A percentile compares a stretch with the other conserved stretches of the same genome.
phyloP scores from a whole-genome alignment of 2,329 filamentous ascomycete species.

The Metarhizium humberi region DNA sequence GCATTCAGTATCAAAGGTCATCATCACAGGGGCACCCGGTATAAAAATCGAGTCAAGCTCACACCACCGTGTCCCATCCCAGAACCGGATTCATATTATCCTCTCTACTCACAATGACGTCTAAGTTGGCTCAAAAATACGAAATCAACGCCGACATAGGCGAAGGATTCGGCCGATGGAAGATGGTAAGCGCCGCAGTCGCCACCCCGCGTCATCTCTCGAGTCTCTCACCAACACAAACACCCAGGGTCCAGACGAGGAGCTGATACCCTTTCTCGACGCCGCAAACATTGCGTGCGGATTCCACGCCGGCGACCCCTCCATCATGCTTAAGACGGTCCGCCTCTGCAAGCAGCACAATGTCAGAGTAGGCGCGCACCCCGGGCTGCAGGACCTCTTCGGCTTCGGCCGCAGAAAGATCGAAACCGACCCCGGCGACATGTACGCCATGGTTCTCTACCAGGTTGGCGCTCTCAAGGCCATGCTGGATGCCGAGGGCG shows the following conservation, averaged over 20 bases:
- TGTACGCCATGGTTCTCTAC: conserved; percentile 49
- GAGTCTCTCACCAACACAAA: background rate
- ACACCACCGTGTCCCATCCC: too few species aligned
- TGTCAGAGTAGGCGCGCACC: conserved; percentile 52
- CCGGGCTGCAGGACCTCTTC: conserved; percentile 54
- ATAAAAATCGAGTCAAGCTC: too few species aligned
- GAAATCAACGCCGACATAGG: conserved; percentile 43
- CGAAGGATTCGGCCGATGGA: conserved; percentile 38
- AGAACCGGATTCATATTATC: too few species aligned
- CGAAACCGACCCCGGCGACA: conserved; percentile 45
- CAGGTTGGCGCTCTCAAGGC: conserved; percentile 54
- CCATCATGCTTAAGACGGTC: conserved; percentile 56
- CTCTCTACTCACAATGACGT: background rate
- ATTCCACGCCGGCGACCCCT: conserved; percentile 50
- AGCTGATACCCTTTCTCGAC: conserved; percentile 51
- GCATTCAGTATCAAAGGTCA: too few species aligned
- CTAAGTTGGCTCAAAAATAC: background rate
- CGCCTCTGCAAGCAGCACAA: conserved; percentile 45
- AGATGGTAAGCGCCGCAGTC: conserved; percentile 17
- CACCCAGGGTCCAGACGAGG: conserved; percentile 43
- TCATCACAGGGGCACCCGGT: too few species aligned
- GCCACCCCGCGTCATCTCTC: too few species aligned
- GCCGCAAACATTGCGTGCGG: conserved; percentile 55
- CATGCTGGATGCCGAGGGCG: conserved; percentile 46
- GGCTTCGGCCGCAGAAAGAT: conserved; percentile 57